Evolutionary conservation across 352 stramenopile species (phyloP).

Genomic region (Albugo laibachii): DNA sequence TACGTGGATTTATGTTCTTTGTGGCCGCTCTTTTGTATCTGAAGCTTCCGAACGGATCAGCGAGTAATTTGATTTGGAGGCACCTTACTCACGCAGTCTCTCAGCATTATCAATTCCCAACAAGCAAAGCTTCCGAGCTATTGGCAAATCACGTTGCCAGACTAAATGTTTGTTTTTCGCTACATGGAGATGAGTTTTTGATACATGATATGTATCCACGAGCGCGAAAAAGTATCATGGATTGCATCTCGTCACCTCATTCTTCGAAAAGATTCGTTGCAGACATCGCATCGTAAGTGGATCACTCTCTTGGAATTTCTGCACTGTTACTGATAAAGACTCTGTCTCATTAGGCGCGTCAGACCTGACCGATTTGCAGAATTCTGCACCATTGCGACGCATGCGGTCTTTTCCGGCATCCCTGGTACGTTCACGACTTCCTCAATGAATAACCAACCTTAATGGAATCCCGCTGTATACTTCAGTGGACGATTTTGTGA

Average conservation of each 20-base stretch:
- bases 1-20: conserved; percentile 21
- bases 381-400: conserved; percentile 61
- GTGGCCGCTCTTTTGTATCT: conserved; percentile 38
- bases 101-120: too few relatives aligned
- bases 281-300: conserved; percentile 11
- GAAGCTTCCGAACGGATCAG: conserved; percentile 12
- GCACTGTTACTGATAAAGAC: conserved; percentile 2
- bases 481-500: conserved; percentile 65
- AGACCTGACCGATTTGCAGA: conserved; percentile 38
- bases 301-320: not conserved
- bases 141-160: too few relatives aligned
- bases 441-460: not conserved
- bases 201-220: too few relatives aligned
- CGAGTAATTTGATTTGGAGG: too few relatives aligned
- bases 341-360: conserved; percentile 14
- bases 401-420: conserved; percentile 63
- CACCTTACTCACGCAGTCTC: too few relatives aligned
- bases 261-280: conserved; percentile 7
- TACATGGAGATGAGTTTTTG: too few relatives aligned
- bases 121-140: too few relatives aligned
- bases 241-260: not conserved
- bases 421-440: conserved; percentile 16
- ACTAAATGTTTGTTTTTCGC: too few relatives aligned
- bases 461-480: not conserved
- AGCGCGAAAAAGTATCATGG: too few relatives aligned